Evolutionary conservation across 176 grass and related monocot genomes (phyloP), one percentile per base, ranked within the genome.

Genomic region (Oryza glumipatula): DNA sequence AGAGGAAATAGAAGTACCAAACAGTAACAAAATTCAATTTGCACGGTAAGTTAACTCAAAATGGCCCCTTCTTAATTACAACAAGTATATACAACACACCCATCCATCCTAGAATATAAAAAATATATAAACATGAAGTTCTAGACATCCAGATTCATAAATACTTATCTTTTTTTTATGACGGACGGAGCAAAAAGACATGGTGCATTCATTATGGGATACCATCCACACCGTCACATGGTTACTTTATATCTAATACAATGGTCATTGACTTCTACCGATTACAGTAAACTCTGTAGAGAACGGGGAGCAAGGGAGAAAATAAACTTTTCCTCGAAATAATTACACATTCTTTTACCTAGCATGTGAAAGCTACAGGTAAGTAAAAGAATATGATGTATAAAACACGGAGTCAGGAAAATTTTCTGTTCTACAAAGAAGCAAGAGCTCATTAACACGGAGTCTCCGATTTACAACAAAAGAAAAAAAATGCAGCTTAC

Each of bases 381-480:
- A 15, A 48, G 60, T 23, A 49, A 74, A 83, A 79, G 11, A 24
- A 44, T 74, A 56, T 61, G 49, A 24, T 72, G 19, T 13, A 24
- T 32, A 65, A 11, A 61, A 14, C 26, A 21, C 26, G 56, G 41
- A 72, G 10, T 33, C 5, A 74, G 32, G 6, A 48, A 3, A 54
- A 33, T 0, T 23, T n/a, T 23, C 58, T 11, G 69, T 70, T 33
- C 69, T 76, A 82, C 35, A 77, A 11, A 74, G 22, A 74, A 74
- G 70, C 26, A 32, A 71, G 14, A 23, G 2, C 9, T 48, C 80
- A 28, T 51, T 71, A 45, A 22, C 30, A 83, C 14, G 6, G 80
- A 86, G 68, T 70, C 39, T 75, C 21, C 6, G 75, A 86, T 83
- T 71, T 91, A 87, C 89, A 76, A 2, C 56, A 22, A 9, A 63